Percentiles rank a stretch among this genome's conserved stretches.
Conservation (phyloP, 148 eudicot genomes). For the Persicaria maculosa region DNA sequence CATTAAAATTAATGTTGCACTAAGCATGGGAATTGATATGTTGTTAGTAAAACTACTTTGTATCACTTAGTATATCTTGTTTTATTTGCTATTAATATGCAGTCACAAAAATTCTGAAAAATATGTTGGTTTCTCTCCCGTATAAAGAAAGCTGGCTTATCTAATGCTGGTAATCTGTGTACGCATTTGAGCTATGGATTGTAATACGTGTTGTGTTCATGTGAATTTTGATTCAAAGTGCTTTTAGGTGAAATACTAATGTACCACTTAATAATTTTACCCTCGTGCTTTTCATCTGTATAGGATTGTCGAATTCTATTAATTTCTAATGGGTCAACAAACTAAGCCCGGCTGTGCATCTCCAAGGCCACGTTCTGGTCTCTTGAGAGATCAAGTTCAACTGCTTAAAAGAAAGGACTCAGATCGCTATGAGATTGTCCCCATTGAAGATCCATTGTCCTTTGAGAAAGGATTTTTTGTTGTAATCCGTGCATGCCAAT, state of each 20-base stretch:
- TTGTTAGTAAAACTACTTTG: not conserved
- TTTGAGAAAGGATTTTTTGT: slow-evolving; percentile 70
- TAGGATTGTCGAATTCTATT: slow-evolving; percentile 4
- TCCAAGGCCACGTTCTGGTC: slow-evolving; percentile 48
- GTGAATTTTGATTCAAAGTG: not conserved
- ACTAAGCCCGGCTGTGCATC: slow-evolving; percentile 26
- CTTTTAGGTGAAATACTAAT: not conserved
- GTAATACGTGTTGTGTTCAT: not conserved
- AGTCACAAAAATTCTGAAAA: not conserved
- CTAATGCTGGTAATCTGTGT: too few relatives aligned
- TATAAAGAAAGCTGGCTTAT: not conserved
- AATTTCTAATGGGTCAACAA: slow-evolving; percentile 28
- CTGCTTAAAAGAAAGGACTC: slow-evolving; percentile 47
- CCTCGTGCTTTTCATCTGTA: not conserved
- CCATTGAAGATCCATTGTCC: slow-evolving; percentile 47
- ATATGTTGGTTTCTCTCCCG: not conserved
- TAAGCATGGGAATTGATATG: not conserved
- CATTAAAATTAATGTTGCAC: not conserved
- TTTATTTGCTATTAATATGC: not conserved
- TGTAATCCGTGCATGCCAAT: slow-evolving; percentile 61
- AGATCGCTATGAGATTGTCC: slow-evolving; percentile 49
- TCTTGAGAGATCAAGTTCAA: slow-evolving; percentile 64
- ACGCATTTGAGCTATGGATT: not conserved
- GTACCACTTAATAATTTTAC: not conserved
- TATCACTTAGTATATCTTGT: not conserved